Conservation (phyloP, 768 basidiomycete genomes). For the Auriscalpium vulgare region DNA sequence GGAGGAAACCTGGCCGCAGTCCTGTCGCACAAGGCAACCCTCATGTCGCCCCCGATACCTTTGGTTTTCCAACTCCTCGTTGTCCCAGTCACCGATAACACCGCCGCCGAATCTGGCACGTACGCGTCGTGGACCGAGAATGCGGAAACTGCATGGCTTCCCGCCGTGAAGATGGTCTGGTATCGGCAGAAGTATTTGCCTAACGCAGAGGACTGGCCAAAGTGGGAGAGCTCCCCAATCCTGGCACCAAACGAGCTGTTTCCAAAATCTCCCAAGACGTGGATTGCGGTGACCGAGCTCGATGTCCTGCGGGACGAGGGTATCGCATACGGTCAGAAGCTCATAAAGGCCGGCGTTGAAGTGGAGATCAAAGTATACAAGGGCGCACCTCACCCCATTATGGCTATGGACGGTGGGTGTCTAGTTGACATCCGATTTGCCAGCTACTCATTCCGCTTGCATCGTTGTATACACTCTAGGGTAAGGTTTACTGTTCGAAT, state of each 20-base stretch:
- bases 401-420: conserved; percentile 64
- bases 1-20: conserved; percentile 67
- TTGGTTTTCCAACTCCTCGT: conserved; percentile 56
- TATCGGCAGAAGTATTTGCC: conserved; percentile 65
- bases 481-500: conserved; percentile 13
- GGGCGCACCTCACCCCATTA: conserved; percentile 61
- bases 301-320: conserved; percentile 67
- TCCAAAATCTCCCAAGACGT: conserved; percentile 44
- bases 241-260: conserved; percentile 54
- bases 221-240: conserved; percentile 68
- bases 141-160: conserved; percentile 49
- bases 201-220: conserved; percentile 45
- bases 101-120: conserved; percentile 34
- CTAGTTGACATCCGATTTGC: background rate
- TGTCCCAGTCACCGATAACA: conserved; percentile 71
- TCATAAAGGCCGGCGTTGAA: conserved; percentile 42
- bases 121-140: conserved; percentile 51
- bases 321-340: conserved; percentile 49
- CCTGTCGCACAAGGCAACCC: conserved; percentile 53
- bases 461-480: conserved; percentile 3
- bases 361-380: conserved; percentile 51
- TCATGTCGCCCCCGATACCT: conserved; percentile 39
- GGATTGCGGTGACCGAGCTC: conserved; percentile 55
- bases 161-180: conserved; percentile 63
- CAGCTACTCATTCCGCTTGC: background rate